These are phyloP conservation scores for Stagonosporopsis rhizophila DNA, from an alignment of 2,329 filamentous ascomycete species.

Conservation along the genomic window DNA sequence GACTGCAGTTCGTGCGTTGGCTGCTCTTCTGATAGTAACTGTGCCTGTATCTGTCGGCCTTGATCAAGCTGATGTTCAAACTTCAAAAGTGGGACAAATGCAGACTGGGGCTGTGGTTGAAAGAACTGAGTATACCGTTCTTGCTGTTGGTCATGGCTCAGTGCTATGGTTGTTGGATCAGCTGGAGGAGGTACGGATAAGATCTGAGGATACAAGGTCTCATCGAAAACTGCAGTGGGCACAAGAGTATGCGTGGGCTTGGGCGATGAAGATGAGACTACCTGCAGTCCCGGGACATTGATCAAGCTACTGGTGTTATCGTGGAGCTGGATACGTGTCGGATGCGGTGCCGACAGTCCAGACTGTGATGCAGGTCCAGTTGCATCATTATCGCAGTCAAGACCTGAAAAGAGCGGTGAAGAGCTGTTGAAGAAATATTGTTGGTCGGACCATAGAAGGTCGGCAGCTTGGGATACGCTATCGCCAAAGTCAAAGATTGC, in stretches of 20 bases:
- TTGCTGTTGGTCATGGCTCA: not conserved
- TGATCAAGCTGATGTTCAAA: not conserved
- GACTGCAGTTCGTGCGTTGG: not conserved
- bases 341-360: not conserved
- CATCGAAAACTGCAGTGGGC: too few relatives aligned
- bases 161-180: not conserved
- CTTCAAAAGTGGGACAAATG: not conserved
- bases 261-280: too few relatives aligned
- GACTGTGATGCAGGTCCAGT: not conserved
- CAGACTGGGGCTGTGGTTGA: not conserved
- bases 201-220: too few relatives aligned
- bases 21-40: not conserved
- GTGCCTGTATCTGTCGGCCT: not conserved
- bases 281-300: not conserved
- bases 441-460: not conserved
- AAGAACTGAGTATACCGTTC: not conserved
- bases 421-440: not conserved
- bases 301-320: not conserved
- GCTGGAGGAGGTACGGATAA: too few relatives aligned
- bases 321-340: not conserved
- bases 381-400: not conserved
- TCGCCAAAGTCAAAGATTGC: not conserved
- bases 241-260: too few relatives aligned
- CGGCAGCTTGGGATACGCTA: not conserved
- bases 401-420: not conserved